Evolutionary conservation across 768 basidiomycete genomes (phyloP).

Genomic region (Lentinula guzmanii): DNA sequence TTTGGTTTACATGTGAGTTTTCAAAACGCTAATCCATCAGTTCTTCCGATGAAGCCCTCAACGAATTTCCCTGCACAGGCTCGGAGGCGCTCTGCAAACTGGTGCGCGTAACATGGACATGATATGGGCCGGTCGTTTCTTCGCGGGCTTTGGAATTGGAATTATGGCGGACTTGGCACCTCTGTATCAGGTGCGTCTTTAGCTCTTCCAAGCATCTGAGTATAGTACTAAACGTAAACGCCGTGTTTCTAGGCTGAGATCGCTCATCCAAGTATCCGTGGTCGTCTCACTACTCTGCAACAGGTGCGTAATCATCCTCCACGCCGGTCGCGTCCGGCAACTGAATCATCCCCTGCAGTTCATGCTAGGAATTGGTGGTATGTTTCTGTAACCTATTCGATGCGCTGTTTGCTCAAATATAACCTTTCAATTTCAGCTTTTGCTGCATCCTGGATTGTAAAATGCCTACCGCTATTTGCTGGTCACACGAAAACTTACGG

Average conservation of each 20-base stretch:
- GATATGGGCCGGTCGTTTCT: conserved; percentile 46
- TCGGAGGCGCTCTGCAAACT: conserved; percentile 42
- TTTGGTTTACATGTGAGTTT: conserved; percentile 29
- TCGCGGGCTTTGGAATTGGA: conserved; percentile 41
- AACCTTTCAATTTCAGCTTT: conserved; percentile 27
- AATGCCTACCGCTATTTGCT: conserved; percentile 1
- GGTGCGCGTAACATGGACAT: conserved; percentile 38
- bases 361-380: conserved; percentile 44
- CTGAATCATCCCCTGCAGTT: conserved; percentile 18
- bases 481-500: neutral
- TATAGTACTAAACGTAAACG: neutral
- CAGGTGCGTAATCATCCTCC: conserved; percentile 20
- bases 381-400: neutral
- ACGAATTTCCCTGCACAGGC: conserved; percentile 13
- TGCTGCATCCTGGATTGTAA: conserved; percentile 41
- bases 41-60: neutral
- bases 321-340: neutral
- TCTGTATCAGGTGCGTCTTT: conserved; percentile 37
- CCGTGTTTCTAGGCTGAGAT: conserved; percentile 36
- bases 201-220: neutral
- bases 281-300: conserved; percentile 46
- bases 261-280: conserved; percentile 50
- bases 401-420: neutral
- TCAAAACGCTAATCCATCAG: neutral
- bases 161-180: conserved; percentile 45